phyloP scores from a whole-genome alignment of 441 rosid genomes.

The Adansonia grandidieri region DNA sequence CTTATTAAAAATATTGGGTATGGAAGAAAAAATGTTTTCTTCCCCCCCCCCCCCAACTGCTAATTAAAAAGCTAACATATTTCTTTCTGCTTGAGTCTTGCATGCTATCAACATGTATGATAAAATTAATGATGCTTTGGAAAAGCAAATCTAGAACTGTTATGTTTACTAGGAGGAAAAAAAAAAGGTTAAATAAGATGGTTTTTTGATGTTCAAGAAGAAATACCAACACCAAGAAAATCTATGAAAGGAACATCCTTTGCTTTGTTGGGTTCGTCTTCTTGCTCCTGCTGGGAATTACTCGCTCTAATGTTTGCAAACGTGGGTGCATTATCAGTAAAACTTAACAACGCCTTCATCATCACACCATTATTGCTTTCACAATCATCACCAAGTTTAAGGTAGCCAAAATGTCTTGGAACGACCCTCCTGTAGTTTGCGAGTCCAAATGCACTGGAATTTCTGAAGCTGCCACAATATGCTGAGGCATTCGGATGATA shows the following conservation, averaged over 20 bases:
- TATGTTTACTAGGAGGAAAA: constrained; percentile 17
- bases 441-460: constrained; percentile 31
- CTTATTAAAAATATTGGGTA: background rate
- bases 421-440: constrained; percentile 39
- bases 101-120: constrained; percentile 6
- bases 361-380: constrained; percentile 29
- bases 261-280: constrained; percentile 40
- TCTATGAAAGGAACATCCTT: constrained; percentile 54
- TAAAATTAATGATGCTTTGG: constrained; percentile 11
- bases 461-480: constrained; percentile 21
- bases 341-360: constrained; percentile 35
- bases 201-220: constrained; percentile 45
- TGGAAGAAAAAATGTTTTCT: background rate
- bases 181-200: constrained; percentile 20
- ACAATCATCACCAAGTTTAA: constrained; percentile 33
- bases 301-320: constrained; percentile 27
- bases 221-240: constrained; percentile 60
- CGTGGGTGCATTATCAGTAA: constrained; percentile 24
- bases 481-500: constrained; percentile 35
- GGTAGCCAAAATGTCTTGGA: constrained; percentile 44
- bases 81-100: background rate
- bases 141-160: constrained; percentile 33
- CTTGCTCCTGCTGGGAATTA: constrained; percentile 38
- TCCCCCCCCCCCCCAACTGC: background rate
- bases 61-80: background rate